A percentile compares a stretch with the other conserved stretches of the same genome.
phyloP scores from a whole-genome alignment of 2,329 filamentous ascomycete species.

The Elsinoe batatas region DNA sequence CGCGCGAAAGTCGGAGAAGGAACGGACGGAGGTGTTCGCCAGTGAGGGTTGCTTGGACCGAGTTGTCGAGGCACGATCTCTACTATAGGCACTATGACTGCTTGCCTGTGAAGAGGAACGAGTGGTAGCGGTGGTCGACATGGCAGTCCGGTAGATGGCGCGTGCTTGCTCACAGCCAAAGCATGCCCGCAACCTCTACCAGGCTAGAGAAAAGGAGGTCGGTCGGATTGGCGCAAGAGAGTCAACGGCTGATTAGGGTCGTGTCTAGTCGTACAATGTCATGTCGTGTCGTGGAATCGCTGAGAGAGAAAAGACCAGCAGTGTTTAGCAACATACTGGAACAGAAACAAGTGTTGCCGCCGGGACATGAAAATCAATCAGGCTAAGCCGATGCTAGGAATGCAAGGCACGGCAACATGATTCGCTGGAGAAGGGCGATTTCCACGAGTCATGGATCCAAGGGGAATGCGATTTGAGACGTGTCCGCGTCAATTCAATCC shows the following conservation, averaged over 20 bases:
- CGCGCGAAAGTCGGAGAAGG: constrained; percentile 36
- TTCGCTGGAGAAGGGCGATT: too few species aligned
- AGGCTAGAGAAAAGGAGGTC: constrained; percentile 7
- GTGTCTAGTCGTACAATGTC: constrained; percentile 6
- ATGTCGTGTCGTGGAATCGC: constrained; percentile 1
- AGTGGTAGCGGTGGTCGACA: constrained; percentile 3
- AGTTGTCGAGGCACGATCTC: constrained; percentile 1
- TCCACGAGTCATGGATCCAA: too few species aligned
- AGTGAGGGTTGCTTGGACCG: constrained; percentile 23
- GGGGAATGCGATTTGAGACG: too few species aligned
- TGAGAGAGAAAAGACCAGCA: neutral
- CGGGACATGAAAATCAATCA: too few species aligned
- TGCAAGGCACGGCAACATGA: too few species aligned
- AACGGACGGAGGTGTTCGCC: constrained; percentile 32
- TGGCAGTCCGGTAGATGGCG: neutral
- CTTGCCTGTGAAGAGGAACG: constrained; percentile 12
- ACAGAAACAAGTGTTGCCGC: neutral
- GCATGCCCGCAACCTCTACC: constrained; percentile 5
- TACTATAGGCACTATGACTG: neutral
- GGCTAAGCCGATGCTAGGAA: too few species aligned
- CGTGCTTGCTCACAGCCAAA: neutral
- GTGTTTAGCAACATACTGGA: neutral
- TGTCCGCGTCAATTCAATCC: too few species aligned
- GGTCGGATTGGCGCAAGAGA: neutral
- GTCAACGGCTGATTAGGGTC: constrained; percentile 5